A percentile compares a stretch with the other conserved stretches of the same genome.
Conservation (phyloP, 352 stramenopile species). For the Globisporangium nagaii region DNA sequence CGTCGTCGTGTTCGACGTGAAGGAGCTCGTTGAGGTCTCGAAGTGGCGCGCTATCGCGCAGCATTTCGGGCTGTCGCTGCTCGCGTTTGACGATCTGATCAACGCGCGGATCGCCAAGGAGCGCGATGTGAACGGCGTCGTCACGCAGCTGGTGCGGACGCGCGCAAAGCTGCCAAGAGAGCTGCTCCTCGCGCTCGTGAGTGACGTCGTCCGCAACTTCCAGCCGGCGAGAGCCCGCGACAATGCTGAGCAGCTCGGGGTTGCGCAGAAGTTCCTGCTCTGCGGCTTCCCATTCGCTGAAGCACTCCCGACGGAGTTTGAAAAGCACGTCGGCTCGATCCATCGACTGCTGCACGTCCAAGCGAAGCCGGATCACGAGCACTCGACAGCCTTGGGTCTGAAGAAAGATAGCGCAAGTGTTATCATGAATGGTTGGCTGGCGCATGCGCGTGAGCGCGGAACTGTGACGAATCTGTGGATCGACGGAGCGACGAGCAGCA, state of each 20-base stretch:
- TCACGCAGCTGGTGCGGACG: constrained; percentile 27
- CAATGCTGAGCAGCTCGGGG: neutral
- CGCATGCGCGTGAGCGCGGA: neutral
- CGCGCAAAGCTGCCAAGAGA: constrained; percentile 15
- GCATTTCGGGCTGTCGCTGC: constrained; percentile 19
- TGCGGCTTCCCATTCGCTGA: constrained; percentile 33
- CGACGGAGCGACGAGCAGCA: neutral
- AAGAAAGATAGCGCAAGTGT: neutral
- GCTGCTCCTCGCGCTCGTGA: constrained; percentile 22
- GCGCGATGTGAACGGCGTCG: constrained; percentile 12
- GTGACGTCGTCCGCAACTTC: neutral
- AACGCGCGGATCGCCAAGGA: constrained; percentile 15
- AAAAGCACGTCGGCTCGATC: constrained; percentile 18
- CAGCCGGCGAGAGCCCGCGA: neutral
- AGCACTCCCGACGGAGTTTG: constrained; percentile 20
- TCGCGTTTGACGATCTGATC: constrained; percentile 22
- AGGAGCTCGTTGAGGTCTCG: constrained; percentile 1
- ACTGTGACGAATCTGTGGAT: neutral
- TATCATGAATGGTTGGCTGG: neutral
- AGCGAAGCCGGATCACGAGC: neutral
- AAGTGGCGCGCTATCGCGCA: constrained; percentile 7
- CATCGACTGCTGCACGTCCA: constrained; percentile 10
- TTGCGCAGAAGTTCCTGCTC: constrained; percentile 35
- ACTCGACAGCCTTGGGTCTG: neutral
- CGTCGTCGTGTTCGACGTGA: constrained; percentile 21